Conservation (phyloP, 2,329 filamentous ascomycete species). For the Scedosporium boydii region DNA sequence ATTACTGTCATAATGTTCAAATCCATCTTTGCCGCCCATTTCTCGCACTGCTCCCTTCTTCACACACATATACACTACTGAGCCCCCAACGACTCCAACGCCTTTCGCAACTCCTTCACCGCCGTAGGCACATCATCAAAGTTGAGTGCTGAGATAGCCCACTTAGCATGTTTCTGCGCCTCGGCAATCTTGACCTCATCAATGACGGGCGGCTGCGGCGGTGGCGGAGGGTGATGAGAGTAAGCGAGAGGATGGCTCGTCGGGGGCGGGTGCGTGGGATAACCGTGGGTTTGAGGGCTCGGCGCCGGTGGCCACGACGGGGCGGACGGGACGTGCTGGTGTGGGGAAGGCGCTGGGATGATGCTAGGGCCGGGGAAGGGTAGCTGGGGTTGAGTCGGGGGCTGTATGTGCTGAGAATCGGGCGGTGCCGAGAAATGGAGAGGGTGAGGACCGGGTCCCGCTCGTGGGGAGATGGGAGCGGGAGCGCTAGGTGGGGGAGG, state of each 20-base stretch:
- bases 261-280: background rate
- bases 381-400: background rate
- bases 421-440: background rate
- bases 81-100: constrained; percentile 61
- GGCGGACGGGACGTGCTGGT: background rate
- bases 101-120: constrained; percentile 70
- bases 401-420: background rate
- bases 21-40: no score
- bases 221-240: background rate
- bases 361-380: constrained; percentile 4
- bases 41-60: background rate
- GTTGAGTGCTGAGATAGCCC: constrained; percentile 92
- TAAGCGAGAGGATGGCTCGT: background rate
- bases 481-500: background rate
- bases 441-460: background rate
- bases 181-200: constrained; percentile 53
- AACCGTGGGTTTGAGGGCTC: background rate
- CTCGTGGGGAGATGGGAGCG: background rate
- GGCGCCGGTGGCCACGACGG: background rate
- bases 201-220: background rate
- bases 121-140: constrained; percentile 94
- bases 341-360: background rate
- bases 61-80: constrained; percentile 11
- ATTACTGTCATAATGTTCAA: no score
- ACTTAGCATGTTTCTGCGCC: constrained; percentile 93